phyloP scores from a whole-genome alignment of 257 asterid species.

The Perilla frutescens region DNA sequence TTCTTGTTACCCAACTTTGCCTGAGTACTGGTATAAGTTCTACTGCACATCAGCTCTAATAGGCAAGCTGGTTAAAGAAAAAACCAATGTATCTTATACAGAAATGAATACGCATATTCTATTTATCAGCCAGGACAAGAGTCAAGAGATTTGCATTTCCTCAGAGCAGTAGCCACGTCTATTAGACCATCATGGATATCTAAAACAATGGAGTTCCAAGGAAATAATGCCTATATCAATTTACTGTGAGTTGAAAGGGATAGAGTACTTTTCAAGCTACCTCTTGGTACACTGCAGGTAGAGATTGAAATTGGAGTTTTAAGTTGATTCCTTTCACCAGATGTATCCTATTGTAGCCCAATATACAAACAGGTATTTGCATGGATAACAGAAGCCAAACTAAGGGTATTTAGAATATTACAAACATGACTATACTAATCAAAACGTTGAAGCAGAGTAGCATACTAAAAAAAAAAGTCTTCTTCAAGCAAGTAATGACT shows the following conservation, averaged over 20 bases:
- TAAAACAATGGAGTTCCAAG: too few species aligned
- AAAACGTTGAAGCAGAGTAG: slow-evolving; percentile 16
- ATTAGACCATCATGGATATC: too few species aligned
- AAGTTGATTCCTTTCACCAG: not conserved
- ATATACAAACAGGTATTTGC: not conserved
- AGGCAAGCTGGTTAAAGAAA: slow-evolving; percentile 8
- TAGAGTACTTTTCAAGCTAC: slow-evolving; percentile 14
- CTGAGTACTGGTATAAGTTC: not conserved
- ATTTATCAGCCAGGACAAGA: too few species aligned
- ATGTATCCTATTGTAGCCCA: slow-evolving; percentile 15
- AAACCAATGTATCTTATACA: not conserved
- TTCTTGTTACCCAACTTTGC: not conserved
- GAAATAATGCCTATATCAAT: too few species aligned
- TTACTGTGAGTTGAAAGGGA: not conserved
- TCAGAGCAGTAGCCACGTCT: too few species aligned
- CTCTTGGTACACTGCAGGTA: not conserved
- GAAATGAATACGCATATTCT: too few species aligned
- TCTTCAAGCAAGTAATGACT: slow-evolving; percentile 33
- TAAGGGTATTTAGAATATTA: not conserved
- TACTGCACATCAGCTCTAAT: not conserved
- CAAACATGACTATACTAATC: not conserved
- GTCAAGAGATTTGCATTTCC: too few species aligned
- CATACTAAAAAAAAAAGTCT: slow-evolving; percentile 5
- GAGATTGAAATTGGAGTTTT: too few species aligned
- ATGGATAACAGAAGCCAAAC: slow-evolving; percentile 12